These are phyloP conservation scores for Pythium sukuiense DNA, from an alignment of 352 stramenopile species.

Conservation along the genomic window DNA sequence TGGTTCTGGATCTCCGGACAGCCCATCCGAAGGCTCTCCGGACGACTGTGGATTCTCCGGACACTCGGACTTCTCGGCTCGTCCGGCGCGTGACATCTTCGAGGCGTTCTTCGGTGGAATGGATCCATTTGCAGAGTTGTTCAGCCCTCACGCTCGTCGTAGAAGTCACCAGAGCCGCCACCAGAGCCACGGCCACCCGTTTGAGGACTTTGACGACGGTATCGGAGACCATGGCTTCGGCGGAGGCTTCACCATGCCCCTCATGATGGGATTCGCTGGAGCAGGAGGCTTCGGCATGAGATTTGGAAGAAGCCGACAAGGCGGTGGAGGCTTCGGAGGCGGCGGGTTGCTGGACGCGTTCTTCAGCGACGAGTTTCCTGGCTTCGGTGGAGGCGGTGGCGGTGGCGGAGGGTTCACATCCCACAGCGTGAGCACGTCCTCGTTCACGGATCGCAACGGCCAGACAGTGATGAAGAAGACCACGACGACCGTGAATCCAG, in stretches of 20 bases:
- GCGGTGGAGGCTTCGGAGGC: conserved; percentile 22
- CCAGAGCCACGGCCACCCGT: neutral
- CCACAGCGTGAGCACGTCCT: conserved; percentile 62
- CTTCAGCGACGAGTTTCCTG: conserved; percentile 33
- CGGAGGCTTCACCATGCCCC: conserved; percentile 32
- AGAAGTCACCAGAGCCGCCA: neutral
- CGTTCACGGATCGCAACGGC: conserved; percentile 66
- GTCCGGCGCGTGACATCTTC: conserved; percentile 72
- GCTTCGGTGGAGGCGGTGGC: conserved; percentile 25
- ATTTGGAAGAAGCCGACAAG: conserved; percentile 21
- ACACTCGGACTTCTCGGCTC: conserved; percentile 39
- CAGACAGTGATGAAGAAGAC: conserved; percentile 78
- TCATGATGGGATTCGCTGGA: conserved; percentile 6
- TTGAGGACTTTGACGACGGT: conserved; percentile 26
- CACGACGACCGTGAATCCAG: conserved; percentile 51
- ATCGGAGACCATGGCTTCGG: conserved; percentile 35
- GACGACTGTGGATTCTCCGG: conserved; percentile 1
- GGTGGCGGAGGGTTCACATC: conserved; percentile 38
- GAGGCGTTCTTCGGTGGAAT: conserved; percentile 63
- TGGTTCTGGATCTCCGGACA: conserved; percentile 3
- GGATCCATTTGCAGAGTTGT: conserved; percentile 64
- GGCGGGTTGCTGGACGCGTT: conserved; percentile 48
- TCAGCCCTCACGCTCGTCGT: conserved; percentile 14
- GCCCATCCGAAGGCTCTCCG: neutral
- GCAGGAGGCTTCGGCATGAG: conserved; percentile 1